These are phyloP conservation scores for Trametes polyzona DNA, from an alignment of 1,284 basidiomycete genomes.

Conservation along the genomic window DNA sequence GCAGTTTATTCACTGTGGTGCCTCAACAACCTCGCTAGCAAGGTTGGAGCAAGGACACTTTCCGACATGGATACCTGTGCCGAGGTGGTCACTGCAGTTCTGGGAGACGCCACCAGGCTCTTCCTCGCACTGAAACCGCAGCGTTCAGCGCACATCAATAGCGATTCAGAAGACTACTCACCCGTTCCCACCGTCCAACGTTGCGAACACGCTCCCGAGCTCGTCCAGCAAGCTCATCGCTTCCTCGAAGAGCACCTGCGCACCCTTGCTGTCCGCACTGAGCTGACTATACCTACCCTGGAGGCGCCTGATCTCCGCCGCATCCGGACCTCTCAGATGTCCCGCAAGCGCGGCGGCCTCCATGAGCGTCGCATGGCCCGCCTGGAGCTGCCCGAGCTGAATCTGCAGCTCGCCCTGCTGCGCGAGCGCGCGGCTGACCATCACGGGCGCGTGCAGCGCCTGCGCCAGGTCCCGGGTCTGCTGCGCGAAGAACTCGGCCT, in stretches of 20 bases:
- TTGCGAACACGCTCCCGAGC: slow-evolving; percentile 55
- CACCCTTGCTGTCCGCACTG: slow-evolving; percentile 50
- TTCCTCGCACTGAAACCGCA: slow-evolving; percentile 44
- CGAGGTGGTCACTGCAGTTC: slow-evolving; percentile 35
- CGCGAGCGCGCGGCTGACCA: slow-evolving; percentile 66
- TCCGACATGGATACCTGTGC: slow-evolving; percentile 26
- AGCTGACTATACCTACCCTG: slow-evolving; percentile 62
- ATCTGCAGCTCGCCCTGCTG: slow-evolving; percentile 72
- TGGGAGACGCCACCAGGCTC: slow-evolving; percentile 43
- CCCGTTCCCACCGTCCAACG: slow-evolving; percentile 47
- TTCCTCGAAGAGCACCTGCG: slow-evolving; percentile 54
- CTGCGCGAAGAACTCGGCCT: slow-evolving; percentile 81
- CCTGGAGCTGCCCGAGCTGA: slow-evolving; percentile 59
- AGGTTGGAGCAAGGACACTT: slow-evolving; percentile 68
- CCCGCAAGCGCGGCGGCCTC: slow-evolving; percentile 53
- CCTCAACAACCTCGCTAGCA: slow-evolving; percentile 70
- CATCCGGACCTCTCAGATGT: slow-evolving; percentile 54
- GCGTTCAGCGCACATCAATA: slow-evolving; percentile 1
- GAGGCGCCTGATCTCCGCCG: slow-evolving; percentile 64
- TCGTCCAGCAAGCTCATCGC: slow-evolving; percentile 61
- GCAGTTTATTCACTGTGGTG: slow-evolving; percentile 70
- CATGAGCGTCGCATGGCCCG: slow-evolving; percentile 55
- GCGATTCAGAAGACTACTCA: slow-evolving; percentile 41
- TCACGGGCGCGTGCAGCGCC: slow-evolving; percentile 65
- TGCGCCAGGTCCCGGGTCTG: slow-evolving; percentile 74